Evolutionary conservation across 352 stramenopile genomes (phyloP).

Genomic region (Phytophthora idaei): DNA sequence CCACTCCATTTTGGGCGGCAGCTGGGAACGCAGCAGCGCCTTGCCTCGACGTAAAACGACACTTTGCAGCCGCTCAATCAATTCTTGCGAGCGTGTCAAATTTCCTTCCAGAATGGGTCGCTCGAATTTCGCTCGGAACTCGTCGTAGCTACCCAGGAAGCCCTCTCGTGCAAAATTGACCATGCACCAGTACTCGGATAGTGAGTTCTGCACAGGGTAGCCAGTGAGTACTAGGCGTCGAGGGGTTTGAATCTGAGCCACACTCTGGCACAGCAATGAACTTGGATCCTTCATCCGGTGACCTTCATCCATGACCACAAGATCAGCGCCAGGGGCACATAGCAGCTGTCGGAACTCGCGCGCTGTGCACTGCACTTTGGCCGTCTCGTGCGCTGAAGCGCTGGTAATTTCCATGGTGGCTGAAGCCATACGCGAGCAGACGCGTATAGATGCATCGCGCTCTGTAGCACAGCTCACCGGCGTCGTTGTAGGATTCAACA

Average conservation of each 20-base stretch:
- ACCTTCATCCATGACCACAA: constrained; percentile 89
- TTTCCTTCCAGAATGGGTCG: constrained; percentile 84
- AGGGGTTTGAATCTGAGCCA: constrained; percentile 77
- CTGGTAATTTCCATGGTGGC: constrained; percentile 75
- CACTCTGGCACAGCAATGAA: constrained; percentile 82
- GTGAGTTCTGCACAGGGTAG: constrained; percentile 95
- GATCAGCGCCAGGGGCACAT: constrained; percentile 67
- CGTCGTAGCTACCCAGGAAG: constrained; percentile 76
- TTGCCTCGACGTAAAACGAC: constrained; percentile 81
- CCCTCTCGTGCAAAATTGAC: constrained; percentile 85
- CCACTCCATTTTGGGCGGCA: constrained; percentile 87
- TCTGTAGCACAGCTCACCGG: constrained; percentile 31
- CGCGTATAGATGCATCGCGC: constrained; percentile 54
- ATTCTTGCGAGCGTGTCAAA: constrained; percentile 54
- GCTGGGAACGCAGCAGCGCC: constrained; percentile 63
- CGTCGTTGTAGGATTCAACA: constrained; percentile 74
- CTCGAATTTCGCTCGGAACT: constrained; percentile 81
- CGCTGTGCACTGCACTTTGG: constrained; percentile 59
- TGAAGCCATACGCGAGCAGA: constrained; percentile 66
- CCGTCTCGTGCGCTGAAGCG: constrained; percentile 47
- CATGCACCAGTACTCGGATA: constrained; percentile 93
- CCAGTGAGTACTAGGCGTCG: constrained; percentile 92
- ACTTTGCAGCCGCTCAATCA: constrained; percentile 66
- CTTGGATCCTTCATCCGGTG: constrained; percentile 89
- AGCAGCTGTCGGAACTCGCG: constrained; percentile 60